Base-by-base conservation (phyloP, 306 rosid genomes). In the Gynostemma pentaphyllum region DNA sequence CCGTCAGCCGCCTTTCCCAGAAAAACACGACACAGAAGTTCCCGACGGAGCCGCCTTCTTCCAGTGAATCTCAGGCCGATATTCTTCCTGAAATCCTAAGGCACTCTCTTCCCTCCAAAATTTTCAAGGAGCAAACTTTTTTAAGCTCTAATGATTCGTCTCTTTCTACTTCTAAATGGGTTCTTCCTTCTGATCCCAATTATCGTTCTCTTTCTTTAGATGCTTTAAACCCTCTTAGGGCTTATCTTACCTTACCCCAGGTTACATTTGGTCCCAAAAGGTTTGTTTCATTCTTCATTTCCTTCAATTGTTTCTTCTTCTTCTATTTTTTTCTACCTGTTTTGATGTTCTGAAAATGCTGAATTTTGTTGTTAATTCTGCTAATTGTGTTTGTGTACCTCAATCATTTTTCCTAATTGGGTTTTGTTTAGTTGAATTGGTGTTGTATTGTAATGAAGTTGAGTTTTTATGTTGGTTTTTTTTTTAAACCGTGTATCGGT, bases 211-310 rank as follows among this genome's bases (percentile, higher is more conserved):
- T 80, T 1, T 79, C 87, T 34, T 42, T 83, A 0, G 87, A 92
- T 10, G 82, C 80, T 63, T 70, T 85, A n/a, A 85, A 88, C 67
- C 98, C 95, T 65, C 83, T 88, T 0, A 72, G 90, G 63, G 89
- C 77, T 74, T 88, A 76, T 61, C 7, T 91, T 36, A 76, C 92
- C 40, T 64, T 91, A 12, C 98, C 98, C 24, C 98, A 79, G 75
- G 96, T 86, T 80, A 79, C 95, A 7, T 81, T 92, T 64, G 96
- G 95, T 76, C 87, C 96, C 62, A 88, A 69, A 88, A 92, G 98
- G 98, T 92, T 53, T 1, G 0, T 32, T 27, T 47, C 9, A 1
- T 23, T 56, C 41, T 50, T 4, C 7, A 14, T 44, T 64, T 34
- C 19, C 9, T 36, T 69, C 22, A 45, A 19, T n/a, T n/a, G n/a